Percentiles rank a stretch among this genome's conserved stretches.
Conservation (phyloP, 805 yeast genomes). For the Alloascoidea hylecoeti region DNA sequence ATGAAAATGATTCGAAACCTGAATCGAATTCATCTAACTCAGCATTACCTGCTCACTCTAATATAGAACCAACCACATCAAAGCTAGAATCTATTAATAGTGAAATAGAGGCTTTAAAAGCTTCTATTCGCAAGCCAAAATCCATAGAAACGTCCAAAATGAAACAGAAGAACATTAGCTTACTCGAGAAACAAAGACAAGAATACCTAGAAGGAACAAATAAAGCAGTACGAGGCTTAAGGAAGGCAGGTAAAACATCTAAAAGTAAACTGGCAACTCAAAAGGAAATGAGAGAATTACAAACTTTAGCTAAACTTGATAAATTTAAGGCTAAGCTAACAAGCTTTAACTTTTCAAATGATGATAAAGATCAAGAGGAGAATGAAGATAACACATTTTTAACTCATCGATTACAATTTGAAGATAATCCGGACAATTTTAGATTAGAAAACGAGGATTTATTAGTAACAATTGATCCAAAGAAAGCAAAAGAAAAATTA, state of each 20-base stretch:
- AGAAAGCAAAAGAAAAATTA: background rate
- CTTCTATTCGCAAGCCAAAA: background rate
- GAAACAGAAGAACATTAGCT: too few species aligned
- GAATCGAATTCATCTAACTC: slow-evolving; percentile 2
- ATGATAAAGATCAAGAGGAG: slow-evolving; percentile 4
- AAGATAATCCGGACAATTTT: slow-evolving; percentile 5
- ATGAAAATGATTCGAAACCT: background rate
- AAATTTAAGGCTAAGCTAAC: slow-evolving; percentile 14
- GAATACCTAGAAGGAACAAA: background rate
- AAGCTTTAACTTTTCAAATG: too few species aligned
- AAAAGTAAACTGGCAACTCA: slow-evolving; percentile 1
- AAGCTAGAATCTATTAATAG: background rate
- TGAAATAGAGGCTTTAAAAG: background rate
- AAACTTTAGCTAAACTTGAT: slow-evolving; percentile 14
- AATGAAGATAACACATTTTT: slow-evolving; percentile 1
- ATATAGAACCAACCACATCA: background rate
- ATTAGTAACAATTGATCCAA: slow-evolving; percentile 6
- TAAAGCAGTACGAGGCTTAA: slow-evolving; percentile 11
- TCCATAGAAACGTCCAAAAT: slow-evolving; percentile 1
- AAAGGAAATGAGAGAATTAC: slow-evolving; percentile 12
- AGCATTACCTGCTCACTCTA: background rate
- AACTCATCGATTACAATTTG: slow-evolving; percentile 3
- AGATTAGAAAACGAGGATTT: slow-evolving; percentile 3
- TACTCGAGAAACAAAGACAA: slow-evolving; percentile 2
- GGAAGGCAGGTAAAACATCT: slow-evolving; percentile 14